Evolutionary conservation across 129 eudicot genomes (phyloP), one percentile per base, ranked within the genome.

Genomic region (Artemisia argyi): DNA sequence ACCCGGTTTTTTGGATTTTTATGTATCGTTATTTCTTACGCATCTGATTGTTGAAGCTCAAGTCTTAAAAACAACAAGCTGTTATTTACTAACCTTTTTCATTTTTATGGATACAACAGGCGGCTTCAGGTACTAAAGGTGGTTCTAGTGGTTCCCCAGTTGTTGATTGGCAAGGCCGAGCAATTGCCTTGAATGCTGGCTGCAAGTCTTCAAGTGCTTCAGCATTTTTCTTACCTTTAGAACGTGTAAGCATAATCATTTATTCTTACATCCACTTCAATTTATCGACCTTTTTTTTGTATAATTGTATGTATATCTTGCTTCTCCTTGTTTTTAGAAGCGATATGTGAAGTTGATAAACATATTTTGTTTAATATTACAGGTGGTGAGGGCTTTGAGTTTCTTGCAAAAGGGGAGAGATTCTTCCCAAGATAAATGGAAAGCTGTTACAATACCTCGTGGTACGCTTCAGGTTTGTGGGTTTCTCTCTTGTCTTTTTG

Each of bases 131-230:
- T 54, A 95, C 99, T 63, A 95, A 90, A 82, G 99, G 99, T 18
- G 99, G 99, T 75, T 95, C 99, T 53, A 95, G 99, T 81, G 99
- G 99, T 57, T 95, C 99, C 70, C 99, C 99, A 24, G 99, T 95
- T 10, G 85, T 95, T 66, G 97, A 95, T 80, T 90, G 91, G 91
- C 96, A 86, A 83, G 99, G 99, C 4, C 80, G 99, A 84, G 99
- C 97, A 26, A 82, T 94, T 81, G 99, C 99, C 17, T 78, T 94
- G 66, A 94, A 94, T 90, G 99, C 99, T 71, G 99, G 99, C 57
- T 78, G 96, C 85, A 95, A 95, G 83, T 67, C 91, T 63, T 88
- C 96, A 26, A 90, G 96, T 72, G 91, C 99, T 66, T 95, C 99
- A 19, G 99, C 99, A 16, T 95, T 88, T 80, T 95, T 88, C 91